Evolutionary conservation across 371 early-diverging fungal genomes (phyloP), one percentile per base, ranked within the genome.

Genomic region (Capniomyces stellatus): DNA sequence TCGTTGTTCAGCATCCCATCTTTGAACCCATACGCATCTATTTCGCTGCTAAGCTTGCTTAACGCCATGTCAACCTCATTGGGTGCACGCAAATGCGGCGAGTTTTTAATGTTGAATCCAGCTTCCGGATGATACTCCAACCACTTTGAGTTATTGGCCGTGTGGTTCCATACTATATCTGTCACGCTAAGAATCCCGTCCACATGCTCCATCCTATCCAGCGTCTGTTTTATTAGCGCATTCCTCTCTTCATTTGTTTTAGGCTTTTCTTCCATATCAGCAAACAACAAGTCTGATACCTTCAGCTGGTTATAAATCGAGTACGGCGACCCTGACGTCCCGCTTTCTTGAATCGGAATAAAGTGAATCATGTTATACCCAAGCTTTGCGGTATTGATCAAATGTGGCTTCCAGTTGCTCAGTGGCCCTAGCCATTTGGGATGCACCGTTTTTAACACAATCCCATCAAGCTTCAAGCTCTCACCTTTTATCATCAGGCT

Each of bases 141-240:
- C 85, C 92, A 97, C 3, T 62, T 70, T 12, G 86, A 83, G 62
- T 92, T 84, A 66, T 79, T 74, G 27, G 94, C 87, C 4, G 94
- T 95, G 63, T 97, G 98, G 70, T 97, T 97, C 92, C 92, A 95
- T 1, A 97, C 98, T 53, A 97, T 81, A 65, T 97, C 98, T 15
- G 90, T 87, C 44, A 87, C 64, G 52, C 81, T 75, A 35, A 94
- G 63, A 29, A 92, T 75, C 3, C 80, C 81, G 55, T 78, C 76
- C 24, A 79, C 74, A 2, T 68, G 55, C 43, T 77, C 72, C 46
- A 87, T 75, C 18, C 57, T 52, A 24, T 61, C 61, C 31, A 95
- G 59, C 29, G 67, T 63, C 0, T 67, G 53, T 44, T 71, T 56
- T 18, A 91, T 63, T 44, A 76, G 58, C 19, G 66, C 68, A 13